Base-by-base conservation (phyloP, 2,329 filamentous ascomycete genomes). In the Cercospora zeae-maydis region DNA sequence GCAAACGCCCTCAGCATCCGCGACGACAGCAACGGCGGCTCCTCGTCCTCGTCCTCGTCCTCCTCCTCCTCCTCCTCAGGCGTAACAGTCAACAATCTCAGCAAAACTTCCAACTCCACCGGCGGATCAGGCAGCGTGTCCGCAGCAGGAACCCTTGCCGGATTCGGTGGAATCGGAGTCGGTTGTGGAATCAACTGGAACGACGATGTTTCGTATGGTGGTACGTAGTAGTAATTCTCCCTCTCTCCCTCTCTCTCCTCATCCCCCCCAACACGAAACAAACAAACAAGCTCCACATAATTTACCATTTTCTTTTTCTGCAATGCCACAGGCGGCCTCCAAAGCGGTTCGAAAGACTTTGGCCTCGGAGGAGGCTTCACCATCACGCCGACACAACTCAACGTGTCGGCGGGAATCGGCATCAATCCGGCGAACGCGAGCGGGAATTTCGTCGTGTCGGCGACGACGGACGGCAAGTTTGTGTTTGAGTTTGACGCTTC, bases 181-280 rank as follows among this genome's bases (percentile, higher is more conserved):
- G 67, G 65, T 10, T 69, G 67, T 37, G 67, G 65, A 13, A 55
- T 69, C 13, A 64, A 67, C 24, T 69, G 67, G 67, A 37, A 64
- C 19, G 52, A 58, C 10, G 52, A 56, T 7, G 60, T 59, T 10
- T 62, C 42, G 1, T 67, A 65, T 53, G 67, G 67, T 56, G 66
- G 67, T 68, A 57, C 21, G 59, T 31, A n/a, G n/a, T n/a, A n/a
- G n/a, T 2, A 54, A 9, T 11, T 30, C 27, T n/a, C 2, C 24
- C 9, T 11, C 57, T 59, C n/a, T 24, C 42, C 27, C 27, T 8
- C 19, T n/a, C 27, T 21, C 37, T 16, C 14, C 37, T 16, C 37
- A 39, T 39, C 11, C 31, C 31, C 11, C 31, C 31, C 3, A 10
- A 13, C 3, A 13, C 2, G 14, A 37, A n/a, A 37, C 9, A 5